phyloP scores from a whole-genome alignment of 2,329 filamentous ascomycete species.

The Sclerotinia trifoliorum region DNA sequence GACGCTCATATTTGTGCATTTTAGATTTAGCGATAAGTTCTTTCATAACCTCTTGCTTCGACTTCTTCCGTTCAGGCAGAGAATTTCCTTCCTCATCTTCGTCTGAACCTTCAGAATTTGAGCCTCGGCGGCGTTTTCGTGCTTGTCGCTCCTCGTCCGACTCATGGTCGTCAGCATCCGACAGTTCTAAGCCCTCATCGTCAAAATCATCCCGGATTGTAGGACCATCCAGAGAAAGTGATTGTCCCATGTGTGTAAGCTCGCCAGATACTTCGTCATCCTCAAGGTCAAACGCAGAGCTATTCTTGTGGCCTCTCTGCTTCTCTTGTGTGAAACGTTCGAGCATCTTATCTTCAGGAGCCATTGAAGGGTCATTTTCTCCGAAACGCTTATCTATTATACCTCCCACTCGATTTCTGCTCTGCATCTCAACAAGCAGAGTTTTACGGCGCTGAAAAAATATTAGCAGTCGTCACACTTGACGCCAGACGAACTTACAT shows the following conservation, averaged over 20 bases:
- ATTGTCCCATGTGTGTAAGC: constrained; percentile 81
- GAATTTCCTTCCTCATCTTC: constrained; percentile 52
- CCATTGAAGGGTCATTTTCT: constrained; percentile 92
- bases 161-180: constrained; percentile 57
- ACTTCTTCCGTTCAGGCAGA: constrained; percentile 82
- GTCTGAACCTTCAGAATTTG: constrained; percentile 48
- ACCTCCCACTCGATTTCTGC: constrained; percentile 85
- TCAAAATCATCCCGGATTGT: constrained; percentile 70
- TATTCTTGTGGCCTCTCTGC: constrained; percentile 72
- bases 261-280: constrained; percentile 67
- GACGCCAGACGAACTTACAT: constrained; percentile 49
- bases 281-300: constrained; percentile 85
- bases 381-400: constrained; percentile 92
- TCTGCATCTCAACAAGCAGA: constrained; percentile 66
- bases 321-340: constrained; percentile 90
- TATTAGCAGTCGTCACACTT: constrained; percentile 24
- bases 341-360: constrained; percentile 86
- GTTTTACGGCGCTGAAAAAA: constrained; percentile 27
- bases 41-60: constrained; percentile 95
- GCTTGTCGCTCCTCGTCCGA: constrained; percentile 54
- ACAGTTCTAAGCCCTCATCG: constrained; percentile 65
- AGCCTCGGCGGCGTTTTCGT: constrained; percentile 56
- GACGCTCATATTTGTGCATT: constrained; percentile 88
- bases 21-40: constrained; percentile 98
- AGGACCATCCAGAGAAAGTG: constrained; percentile 61